A percentile compares a stretch with the other conserved stretches of the same genome.
Evolutionary conservation across 1,284 basidiomycete genomes (phyloP).

Genomic region (Rhodotorula sp.): DNA sequence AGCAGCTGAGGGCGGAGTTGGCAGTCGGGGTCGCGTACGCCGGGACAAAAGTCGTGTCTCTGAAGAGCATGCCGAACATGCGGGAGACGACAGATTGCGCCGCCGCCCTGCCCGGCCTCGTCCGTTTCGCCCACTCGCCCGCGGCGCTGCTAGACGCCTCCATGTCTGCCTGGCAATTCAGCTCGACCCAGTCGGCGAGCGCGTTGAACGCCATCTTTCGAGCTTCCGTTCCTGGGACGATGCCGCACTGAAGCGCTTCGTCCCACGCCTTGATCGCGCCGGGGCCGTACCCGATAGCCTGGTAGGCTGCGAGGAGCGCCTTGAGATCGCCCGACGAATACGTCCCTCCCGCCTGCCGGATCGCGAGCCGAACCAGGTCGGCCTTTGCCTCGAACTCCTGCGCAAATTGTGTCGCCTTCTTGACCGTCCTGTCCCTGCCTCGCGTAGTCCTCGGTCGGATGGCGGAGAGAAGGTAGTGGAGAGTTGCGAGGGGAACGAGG

Average conservation of each 20-base stretch:
- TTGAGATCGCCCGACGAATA: slow-evolving; percentile 13
- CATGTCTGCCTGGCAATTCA: slow-evolving; percentile 18
- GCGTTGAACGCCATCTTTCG: slow-evolving; percentile 21
- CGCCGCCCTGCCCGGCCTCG: no score
- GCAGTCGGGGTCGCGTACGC: not conserved
- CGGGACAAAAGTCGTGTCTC: not conserved
- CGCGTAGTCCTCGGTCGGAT: slow-evolving; percentile 14
- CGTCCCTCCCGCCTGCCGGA: slow-evolving; percentile 23
- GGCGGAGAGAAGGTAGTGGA: slow-evolving; percentile 30
- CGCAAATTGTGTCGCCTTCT: slow-evolving; percentile 4
- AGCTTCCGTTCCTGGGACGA: not conserved
- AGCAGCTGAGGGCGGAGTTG: slow-evolving; percentile 18
- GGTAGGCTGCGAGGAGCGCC: slow-evolving; percentile 27
- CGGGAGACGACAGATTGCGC: slow-evolving; percentile 6
- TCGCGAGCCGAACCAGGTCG: slow-evolving; percentile 25
- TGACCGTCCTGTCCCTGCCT: slow-evolving; percentile 1
- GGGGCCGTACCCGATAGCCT: slow-evolving; percentile 27
- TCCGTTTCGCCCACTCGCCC: not conserved
- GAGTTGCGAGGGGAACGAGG: slow-evolving; percentile 21
- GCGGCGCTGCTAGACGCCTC: slow-evolving; percentile 12
- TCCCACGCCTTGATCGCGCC: slow-evolving; percentile 31
- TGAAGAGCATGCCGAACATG: slow-evolving; percentile 21
- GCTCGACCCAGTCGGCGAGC: slow-evolving; percentile 31
- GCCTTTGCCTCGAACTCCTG: slow-evolving; percentile 19
- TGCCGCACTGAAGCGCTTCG: slow-evolving; percentile 21